Percentiles rank a stretch among this genome's conserved stretches.
Conservation (phyloP, 2,329 filamentous ascomycete species). For the Parastagonospora nodorum region DNA sequence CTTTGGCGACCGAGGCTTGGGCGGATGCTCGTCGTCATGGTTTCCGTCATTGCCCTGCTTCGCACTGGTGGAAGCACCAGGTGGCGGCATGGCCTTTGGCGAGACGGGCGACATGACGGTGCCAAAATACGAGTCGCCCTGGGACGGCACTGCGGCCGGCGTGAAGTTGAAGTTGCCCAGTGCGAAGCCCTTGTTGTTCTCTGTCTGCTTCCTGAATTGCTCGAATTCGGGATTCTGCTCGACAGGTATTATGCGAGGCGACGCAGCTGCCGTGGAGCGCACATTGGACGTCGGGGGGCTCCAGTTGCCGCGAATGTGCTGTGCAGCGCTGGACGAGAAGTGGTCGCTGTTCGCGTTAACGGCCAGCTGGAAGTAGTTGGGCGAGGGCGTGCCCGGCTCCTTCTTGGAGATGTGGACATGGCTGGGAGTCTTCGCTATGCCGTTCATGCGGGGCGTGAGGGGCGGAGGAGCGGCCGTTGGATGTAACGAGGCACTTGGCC, state of each 20-base stretch:
- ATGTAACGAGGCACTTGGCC: conserved; percentile 33
- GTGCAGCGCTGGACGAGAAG: conserved; percentile 64
- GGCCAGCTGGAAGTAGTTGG: conserved; percentile 85
- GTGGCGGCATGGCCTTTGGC: conserved; percentile 41
- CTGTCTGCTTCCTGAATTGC: conserved; percentile 71
- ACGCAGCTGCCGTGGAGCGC: conserved; percentile 69
- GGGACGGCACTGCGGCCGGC: conserved; percentile 33
- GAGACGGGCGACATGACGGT: conserved; percentile 36
- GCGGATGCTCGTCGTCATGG: conserved; percentile 23
- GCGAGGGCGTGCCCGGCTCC: conserved; percentile 59
- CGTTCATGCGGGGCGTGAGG: conserved; percentile 41
- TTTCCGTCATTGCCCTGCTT: conserved; percentile 11
- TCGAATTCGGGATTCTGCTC: conserved; percentile 84
- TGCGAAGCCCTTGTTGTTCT: conserved; percentile 60
- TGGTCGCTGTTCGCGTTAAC: conserved; percentile 66
- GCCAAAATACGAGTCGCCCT: conserved; percentile 30
- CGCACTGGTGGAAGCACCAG: conserved; percentile 8
- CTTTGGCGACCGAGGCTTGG: conserved; percentile 53
- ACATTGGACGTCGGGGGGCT: conserved; percentile 73
- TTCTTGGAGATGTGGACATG: conserved; percentile 31
- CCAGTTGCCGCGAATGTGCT: conserved; percentile 73
- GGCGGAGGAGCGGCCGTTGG: conserved; percentile 27
- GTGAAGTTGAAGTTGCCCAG: conserved; percentile 51
- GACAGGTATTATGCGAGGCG: conserved; percentile 71
- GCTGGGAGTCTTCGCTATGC: conserved; percentile 39